Evolutionary conservation across 495 filamentous ascomycete genomes (phyloP).

Genomic region (Hyaloscypha bicolor): DNA sequence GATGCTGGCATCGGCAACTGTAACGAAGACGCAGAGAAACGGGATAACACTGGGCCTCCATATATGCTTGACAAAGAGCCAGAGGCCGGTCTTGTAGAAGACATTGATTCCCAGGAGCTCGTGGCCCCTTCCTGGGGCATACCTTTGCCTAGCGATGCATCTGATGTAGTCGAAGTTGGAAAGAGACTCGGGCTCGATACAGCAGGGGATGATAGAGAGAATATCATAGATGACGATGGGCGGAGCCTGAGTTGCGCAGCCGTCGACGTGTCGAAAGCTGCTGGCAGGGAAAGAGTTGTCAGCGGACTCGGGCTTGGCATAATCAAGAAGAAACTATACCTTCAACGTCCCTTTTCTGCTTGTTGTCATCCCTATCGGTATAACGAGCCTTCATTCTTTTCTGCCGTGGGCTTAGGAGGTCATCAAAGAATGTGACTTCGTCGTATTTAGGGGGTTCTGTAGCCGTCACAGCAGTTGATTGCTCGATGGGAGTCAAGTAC

Average conservation of each 20-base stretch:
- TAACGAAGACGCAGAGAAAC: background rate
- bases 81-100: background rate
- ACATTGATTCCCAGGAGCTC: background rate
- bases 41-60: background rate
- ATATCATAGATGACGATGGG: background rate
- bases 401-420: background rate
- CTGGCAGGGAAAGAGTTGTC: background rate
- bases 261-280: background rate
- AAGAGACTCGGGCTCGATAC: background rate
- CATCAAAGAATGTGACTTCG: background rate
- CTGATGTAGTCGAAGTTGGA: background rate
- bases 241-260: background rate
- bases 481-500: conserved; percentile 14
- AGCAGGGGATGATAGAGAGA: background rate
- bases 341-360: background rate
- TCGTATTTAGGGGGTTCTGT: background rate
- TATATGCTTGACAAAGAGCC: background rate
- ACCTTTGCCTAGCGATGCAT: background rate
- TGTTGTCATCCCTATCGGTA: background rate
- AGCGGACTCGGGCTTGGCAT: background rate
- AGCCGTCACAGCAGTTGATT: background rate
- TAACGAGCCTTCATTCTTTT: background rate
- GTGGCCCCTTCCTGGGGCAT: background rate
- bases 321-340: background rate
- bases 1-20: background rate